Base-by-base conservation (phyloP, 495 filamentous ascomycete genomes). In the Oleoguttula mirabilis region DNA sequence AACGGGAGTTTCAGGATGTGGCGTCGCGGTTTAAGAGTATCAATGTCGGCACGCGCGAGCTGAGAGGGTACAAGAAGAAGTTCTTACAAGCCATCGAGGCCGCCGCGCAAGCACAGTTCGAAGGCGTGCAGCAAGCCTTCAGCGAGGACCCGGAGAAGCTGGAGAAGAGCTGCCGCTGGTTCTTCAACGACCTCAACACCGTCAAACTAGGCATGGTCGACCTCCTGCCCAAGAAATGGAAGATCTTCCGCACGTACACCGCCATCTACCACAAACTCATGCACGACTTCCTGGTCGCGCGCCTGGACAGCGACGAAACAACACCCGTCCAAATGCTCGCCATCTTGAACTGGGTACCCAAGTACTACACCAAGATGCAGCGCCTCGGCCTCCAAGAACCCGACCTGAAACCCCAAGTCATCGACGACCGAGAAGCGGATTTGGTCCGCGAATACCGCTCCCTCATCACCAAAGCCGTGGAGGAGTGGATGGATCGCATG, bases 401-500 rank as follows among this genome's bases (percentile, higher is more conserved):
- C 39, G 66, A 78, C 40, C 80, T 88, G 10, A 10, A 54, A 14
- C 84, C 85, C 4, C 84, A 88, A 43, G 66, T 96, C 30, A 75
- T 95, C 32, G 88, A 95, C 63, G 81, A 82, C 55, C 74, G 88
- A 39, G 86, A 88, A 57, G 70, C 74, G 20, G 90, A 96, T 50
- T 68, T 99, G 6, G 80, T 99, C 36, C 79, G 84, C 33, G 85
- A 94, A 56, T 99, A 93, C 72, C 79, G 88, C 44, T 76, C 81
- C 55, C 75, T 94, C 50, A 99, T 99, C 58, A 86, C 94, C 65
- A 82, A 81, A 47, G 85, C 82, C 39, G 82, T 99, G 36, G 87
- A 95, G 55, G 80, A 96, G 67, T 99, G 90, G 90, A 94, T 94
- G 72, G 81, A 88, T 43, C 77, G 83, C 36, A 94, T 99, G 46